A percentile compares a stretch with the other conserved stretches of the same genome.
These are phyloP conservation scores for Suhomyces bribrorum DNA, from an alignment of 1,139 yeast species.

Conservation along the genomic window DNA sequence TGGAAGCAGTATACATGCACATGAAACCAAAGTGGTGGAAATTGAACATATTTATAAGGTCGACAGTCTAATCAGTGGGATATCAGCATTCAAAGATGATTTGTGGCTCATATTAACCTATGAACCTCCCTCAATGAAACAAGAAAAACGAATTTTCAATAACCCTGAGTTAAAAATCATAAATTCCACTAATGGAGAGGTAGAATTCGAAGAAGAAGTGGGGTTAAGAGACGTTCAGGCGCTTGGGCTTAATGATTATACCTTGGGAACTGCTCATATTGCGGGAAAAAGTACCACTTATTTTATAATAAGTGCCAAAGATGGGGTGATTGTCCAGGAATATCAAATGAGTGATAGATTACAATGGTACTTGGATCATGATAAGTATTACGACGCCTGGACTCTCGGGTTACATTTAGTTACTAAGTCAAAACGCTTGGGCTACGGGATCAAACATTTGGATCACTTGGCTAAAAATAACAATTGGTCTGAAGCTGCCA, in stretches of 20 bases:
- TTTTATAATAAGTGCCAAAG: slow-evolving; percentile 76
- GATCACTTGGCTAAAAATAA: slow-evolving; percentile 48
- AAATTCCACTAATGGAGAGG: slow-evolving; percentile 67
- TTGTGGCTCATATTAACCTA: slow-evolving; percentile 61
- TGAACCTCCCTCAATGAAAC: slow-evolving; percentile 41
- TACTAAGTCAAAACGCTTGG: slow-evolving; percentile 50
- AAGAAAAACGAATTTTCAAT: slow-evolving; percentile 31
- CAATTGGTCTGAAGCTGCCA: slow-evolving; percentile 59
- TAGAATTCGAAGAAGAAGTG: slow-evolving; percentile 81
- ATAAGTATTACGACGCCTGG: slow-evolving; percentile 71
- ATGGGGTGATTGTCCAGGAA: slow-evolving; percentile 76
- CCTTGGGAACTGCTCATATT: slow-evolving; percentile 51
- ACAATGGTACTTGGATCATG: slow-evolving; percentile 66
- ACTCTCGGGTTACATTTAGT: slow-evolving; percentile 62
- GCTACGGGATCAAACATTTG: slow-evolving; percentile 64
- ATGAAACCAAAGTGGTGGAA: slow-evolving; percentile 56
- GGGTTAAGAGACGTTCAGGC: slow-evolving; percentile 59
- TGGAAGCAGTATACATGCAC: slow-evolving; percentile 25
- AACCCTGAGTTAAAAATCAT: slow-evolving; percentile 74
- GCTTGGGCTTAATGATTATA: slow-evolving; percentile 80
- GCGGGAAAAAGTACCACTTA: slow-evolving; percentile 43
- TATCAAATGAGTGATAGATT: slow-evolving; percentile 66
- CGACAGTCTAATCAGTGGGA: slow-evolving; percentile 73
- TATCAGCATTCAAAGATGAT: slow-evolving; percentile 71
- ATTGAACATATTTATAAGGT: slow-evolving; percentile 57